phyloP scores from a whole-genome alignment of 1,284 basidiomycete genomes.

The Irpex sp. region DNA sequence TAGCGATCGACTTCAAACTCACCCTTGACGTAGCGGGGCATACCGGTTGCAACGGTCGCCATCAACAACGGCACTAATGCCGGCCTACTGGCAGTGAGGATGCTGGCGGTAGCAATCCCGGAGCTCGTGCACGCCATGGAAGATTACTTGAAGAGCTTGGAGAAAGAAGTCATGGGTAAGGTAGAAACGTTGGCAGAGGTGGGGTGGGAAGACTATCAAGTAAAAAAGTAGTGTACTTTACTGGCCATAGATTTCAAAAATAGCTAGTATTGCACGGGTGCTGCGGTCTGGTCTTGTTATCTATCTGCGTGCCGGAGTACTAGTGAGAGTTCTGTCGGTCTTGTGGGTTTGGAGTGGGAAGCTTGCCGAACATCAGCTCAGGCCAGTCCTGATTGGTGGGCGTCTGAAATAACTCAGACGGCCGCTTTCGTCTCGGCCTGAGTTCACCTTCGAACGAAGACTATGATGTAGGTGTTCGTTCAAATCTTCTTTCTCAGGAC shows the following conservation, averaged over 20 bases:
- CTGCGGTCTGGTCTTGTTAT: not conserved
- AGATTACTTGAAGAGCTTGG: constrained; percentile 70
- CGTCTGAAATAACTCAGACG: not conserved
- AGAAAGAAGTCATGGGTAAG: constrained; percentile 84
- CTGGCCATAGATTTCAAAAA: not conserved
- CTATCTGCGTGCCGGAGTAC: not conserved
- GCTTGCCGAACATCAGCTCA: not conserved
- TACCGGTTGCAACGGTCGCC: constrained; percentile 96
- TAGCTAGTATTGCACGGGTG: not conserved
- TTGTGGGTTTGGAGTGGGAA: not conserved
- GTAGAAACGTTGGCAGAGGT: constrained; percentile 73
- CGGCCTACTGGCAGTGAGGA: constrained; percentile 87
- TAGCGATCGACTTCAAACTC: constrained; percentile 3
- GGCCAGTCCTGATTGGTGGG: not conserved
- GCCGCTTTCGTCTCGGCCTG: not conserved
- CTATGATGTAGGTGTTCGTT: not conserved
- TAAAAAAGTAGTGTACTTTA: constrained; percentile 30
- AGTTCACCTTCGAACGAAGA: not conserved
- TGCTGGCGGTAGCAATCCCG: constrained; percentile 77
- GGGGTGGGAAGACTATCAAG: constrained; percentile 85
- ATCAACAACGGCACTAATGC: constrained; percentile 98
- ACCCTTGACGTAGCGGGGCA: constrained; percentile 66
- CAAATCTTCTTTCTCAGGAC: not conserved
- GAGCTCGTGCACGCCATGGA: constrained; percentile 69
- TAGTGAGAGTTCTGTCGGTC: not conserved